phyloP scores from a whole-genome alignment of 163 green algal genomes.

The Picocystis sp. region DNA sequence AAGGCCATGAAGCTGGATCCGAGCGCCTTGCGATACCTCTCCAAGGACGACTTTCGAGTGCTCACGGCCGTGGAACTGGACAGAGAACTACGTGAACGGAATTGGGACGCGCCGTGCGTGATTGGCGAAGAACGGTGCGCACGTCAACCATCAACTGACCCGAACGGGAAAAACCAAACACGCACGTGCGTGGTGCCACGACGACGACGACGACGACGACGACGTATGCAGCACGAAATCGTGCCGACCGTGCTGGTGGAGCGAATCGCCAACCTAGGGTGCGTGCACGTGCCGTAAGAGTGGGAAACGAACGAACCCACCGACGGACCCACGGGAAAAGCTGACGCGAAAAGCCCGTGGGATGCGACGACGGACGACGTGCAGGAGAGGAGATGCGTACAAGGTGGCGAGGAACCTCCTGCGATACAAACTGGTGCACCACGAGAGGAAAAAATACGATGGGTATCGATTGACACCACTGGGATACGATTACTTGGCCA shows the following conservation, averaged over 20 bases:
- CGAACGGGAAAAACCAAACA: too few species aligned
- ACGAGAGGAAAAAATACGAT: slow-evolving; percentile 82
- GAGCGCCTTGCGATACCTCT: slow-evolving; percentile 85
- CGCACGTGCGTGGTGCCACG: too few species aligned
- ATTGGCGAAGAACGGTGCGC: too few species aligned
- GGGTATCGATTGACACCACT: slow-evolving; percentile 77
- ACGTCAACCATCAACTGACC: too few species aligned
- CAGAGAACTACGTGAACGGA: slow-evolving; percentile 60
- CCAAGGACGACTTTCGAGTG: slow-evolving; percentile 80
- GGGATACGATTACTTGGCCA: slow-evolving; percentile 95
- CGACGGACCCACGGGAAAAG: not conserved
- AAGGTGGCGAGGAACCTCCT: slow-evolving; percentile 68
- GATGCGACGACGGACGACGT: not conserved
- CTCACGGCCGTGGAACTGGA: slow-evolving; percentile 92
- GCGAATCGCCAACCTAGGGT: slow-evolving; percentile 80
- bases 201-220: too few species aligned
- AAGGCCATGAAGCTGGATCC: slow-evolving; percentile 90
- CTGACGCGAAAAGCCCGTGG: not conserved
- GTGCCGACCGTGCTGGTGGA: slow-evolving; percentile 82
- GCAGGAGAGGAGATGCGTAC: slow-evolving; percentile 66
- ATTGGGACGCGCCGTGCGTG: too few species aligned
- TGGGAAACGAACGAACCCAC: not conserved
- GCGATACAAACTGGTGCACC: slow-evolving; percentile 92
- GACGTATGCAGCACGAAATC: slow-evolving; percentile 75
- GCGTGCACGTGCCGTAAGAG: not conserved